phyloP scores from a whole-genome alignment of 2,329 filamentous ascomycete species.

The Fusarium xylarioides region DNA sequence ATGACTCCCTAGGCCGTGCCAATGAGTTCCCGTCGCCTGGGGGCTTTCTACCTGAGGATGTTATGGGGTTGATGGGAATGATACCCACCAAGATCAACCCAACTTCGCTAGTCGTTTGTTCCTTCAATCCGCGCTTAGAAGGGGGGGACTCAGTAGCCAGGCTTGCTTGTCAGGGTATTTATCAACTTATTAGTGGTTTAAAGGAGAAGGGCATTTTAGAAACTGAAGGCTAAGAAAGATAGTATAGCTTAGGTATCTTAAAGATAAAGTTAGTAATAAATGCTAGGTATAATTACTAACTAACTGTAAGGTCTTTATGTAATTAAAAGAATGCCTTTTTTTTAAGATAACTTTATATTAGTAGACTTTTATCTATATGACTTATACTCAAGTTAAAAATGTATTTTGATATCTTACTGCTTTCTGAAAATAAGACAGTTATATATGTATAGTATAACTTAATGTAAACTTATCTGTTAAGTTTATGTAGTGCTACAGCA shows the following conservation, averaged over 20 bases:
- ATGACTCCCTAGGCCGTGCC: neutral
- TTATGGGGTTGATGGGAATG: neutral
- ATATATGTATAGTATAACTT: no score
- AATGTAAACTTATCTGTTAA: no score
- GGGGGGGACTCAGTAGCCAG: neutral
- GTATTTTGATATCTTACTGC: no score
- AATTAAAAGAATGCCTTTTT: no score
- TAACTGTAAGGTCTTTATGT: neutral
- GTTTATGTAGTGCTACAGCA: no score
- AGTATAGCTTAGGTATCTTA: rapidly evolving
- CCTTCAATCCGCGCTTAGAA: neutral
- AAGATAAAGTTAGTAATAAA: neutral
- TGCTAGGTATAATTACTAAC: neutral
- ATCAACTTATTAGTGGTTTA: neutral
- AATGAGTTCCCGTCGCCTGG: neutral
- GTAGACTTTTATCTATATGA: no score
- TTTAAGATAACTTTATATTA: neutral
- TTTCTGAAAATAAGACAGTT: no score
- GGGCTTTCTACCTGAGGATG: neutral
- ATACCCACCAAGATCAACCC: neutral
- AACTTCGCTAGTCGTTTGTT: neutral
- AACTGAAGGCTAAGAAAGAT: neutral
- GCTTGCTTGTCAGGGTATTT: neutral
- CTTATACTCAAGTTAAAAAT: no score
- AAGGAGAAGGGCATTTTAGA: neutral